These are phyloP conservation scores for Talaromyces thailandensis DNA, from an alignment of 495 filamentous ascomycete species.

Conservation along the genomic window DNA sequence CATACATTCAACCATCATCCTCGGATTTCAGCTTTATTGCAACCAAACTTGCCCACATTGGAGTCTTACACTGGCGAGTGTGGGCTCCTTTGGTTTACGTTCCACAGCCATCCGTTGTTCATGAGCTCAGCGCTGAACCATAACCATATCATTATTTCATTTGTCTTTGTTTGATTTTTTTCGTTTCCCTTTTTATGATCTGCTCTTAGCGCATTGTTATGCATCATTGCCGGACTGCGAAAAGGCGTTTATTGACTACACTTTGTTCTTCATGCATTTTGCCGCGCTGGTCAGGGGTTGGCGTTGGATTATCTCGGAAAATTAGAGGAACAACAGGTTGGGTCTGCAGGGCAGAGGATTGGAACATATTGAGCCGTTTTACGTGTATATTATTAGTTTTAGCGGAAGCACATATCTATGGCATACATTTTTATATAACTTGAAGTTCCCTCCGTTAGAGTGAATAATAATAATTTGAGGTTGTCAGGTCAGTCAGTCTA, in stretches of 20 bases:
- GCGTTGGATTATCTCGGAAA: background rate
- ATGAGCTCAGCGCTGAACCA: background rate
- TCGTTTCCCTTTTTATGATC: background rate
- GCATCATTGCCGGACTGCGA: background rate
- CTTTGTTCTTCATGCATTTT: background rate
- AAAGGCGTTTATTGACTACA: background rate
- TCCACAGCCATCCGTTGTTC: constrained; percentile 4
- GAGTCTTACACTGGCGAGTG: constrained; percentile 76
- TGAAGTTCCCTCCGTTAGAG: background rate
- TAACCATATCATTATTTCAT: background rate
- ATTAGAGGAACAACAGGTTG: background rate
- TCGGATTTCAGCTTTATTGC: constrained; percentile 56
- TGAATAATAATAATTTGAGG: too few species aligned
- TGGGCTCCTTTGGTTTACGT: constrained; percentile 68
- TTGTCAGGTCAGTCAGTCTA: background rate
- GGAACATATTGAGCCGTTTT: background rate
- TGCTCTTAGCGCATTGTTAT: constrained; percentile 5
- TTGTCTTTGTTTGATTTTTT: constrained; percentile 6
- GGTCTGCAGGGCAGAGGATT: background rate
- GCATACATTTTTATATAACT: background rate
- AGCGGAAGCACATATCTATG: background rate
- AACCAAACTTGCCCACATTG: constrained; percentile 67
- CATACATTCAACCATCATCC: background rate
- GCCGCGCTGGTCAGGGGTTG: background rate
- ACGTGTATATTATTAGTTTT: background rate